Evolutionary conservation across 2,329 filamentous ascomycete genomes (phyloP).

Genomic region (Emergomyces africanus): DNA sequence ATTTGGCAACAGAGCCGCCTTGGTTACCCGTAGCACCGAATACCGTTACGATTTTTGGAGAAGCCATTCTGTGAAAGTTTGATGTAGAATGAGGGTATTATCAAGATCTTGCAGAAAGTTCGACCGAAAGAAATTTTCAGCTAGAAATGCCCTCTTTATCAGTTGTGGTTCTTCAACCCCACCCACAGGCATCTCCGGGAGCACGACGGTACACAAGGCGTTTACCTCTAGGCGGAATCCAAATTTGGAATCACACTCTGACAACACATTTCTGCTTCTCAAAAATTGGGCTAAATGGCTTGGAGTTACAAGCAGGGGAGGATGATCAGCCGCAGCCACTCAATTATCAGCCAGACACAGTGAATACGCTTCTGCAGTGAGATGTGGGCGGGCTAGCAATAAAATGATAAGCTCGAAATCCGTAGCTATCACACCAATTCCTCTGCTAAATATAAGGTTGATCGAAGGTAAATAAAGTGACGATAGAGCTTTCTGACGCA

Average conservation of each 20-base stretch:
- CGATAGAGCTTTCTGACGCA: not conserved
- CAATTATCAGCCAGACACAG: not conserved
- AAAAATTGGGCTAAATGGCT: not conserved
- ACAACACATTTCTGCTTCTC: not conserved
- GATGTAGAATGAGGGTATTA: not conserved
- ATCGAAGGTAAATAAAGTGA: not conserved
- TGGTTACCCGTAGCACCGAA: slow-evolving; percentile 12
- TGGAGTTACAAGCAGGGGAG: not conserved
- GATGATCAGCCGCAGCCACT: slow-evolving; percentile 1
- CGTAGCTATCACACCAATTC: not conserved
- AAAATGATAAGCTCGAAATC: not conserved
- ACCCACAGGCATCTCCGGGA: not conserved
- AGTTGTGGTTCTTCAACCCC: not conserved
- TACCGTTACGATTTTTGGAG: slow-evolving; percentile 9
- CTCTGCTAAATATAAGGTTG: not conserved
- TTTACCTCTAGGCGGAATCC: not conserved
- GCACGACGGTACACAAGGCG: too few relatives aligned
- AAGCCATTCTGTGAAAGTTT: not conserved
- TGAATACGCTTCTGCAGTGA: not conserved
- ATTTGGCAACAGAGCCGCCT: not conserved
- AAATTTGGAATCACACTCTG: not conserved
- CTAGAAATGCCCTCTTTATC: not conserved
- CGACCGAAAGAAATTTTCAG: not conserved
- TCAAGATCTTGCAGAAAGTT: not conserved
- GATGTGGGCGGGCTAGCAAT: not conserved